Percentiles rank a stretch among this genome's conserved stretches.
Conservation (phyloP, 2,329 filamentous ascomycete species). For the Cytospora piceicola region DNA sequence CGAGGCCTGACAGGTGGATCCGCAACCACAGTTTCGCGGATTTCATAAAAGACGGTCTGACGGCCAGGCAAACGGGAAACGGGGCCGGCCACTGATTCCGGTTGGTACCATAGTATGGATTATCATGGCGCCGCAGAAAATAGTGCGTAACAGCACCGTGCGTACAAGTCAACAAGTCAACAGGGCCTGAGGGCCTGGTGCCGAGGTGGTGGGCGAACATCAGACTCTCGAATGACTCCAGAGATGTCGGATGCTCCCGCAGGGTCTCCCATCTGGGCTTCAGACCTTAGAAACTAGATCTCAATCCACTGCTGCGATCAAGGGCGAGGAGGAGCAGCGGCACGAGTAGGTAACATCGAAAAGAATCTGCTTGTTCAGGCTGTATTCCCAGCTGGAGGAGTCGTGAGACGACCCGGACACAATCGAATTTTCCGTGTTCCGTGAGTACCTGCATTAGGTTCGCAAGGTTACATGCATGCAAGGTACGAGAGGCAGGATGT, state of each 20-base stretch:
- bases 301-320: constrained; percentile 6
- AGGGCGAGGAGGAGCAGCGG: constrained; percentile 1
- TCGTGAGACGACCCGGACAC: constrained; percentile 15
- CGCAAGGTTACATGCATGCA: constrained; percentile 24
- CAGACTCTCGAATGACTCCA: constrained; percentile 25
- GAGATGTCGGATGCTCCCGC: constrained; percentile 18
- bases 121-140: constrained; percentile 12
- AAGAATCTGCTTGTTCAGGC: neutral
- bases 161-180: constrained; percentile 2
- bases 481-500: constrained; percentile 20
- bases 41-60: constrained; percentile 31
- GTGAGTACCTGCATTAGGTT: constrained; percentile 27
- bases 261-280: constrained; percentile 17
- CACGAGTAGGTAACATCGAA: neutral
- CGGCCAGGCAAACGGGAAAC: constrained; percentile 28
- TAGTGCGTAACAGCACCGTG: constrained; percentile 18
- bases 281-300: constrained; percentile 25
- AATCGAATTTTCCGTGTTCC: constrained; percentile 17
- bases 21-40: constrained; percentile 21
- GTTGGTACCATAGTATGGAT: constrained; percentile 1
- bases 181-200: constrained; percentile 5
- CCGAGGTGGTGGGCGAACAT: constrained; percentile 13
- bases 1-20: constrained; percentile 25
- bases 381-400: constrained; percentile 11
- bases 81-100: constrained; percentile 17